Base-by-base conservation (phyloP, 2,329 filamentous ascomycete species). In the Pseudogymnoascus sp. region DNA sequence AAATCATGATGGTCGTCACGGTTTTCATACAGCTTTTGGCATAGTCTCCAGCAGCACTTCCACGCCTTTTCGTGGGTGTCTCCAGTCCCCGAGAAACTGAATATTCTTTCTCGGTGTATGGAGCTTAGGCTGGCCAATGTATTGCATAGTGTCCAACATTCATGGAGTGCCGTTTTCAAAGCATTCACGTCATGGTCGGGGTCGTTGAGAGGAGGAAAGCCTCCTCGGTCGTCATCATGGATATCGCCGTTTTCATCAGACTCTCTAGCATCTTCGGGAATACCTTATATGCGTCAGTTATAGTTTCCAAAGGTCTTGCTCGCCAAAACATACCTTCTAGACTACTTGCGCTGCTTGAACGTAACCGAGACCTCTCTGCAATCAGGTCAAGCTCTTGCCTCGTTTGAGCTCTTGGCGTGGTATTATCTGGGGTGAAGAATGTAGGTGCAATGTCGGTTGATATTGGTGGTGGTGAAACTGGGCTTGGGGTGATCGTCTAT, bases 71-170 rank as follows among this genome's bases (percentile, higher is more conserved):
- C 91, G 71, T 96, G 90, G 28, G 88, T 84, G 67, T 91, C 88
- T 0, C 88, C 87, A 9, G 85, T 87, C n/a, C 58, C 58, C 0
- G 88, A 87, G 68, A 84, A 89, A 72, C 85, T 86, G 74, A 94
- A 93, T 33, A 92, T 87, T 19, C 90, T 83, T 68, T 91, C 84
- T 28, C 91, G 85, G 71, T 96, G 90, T 66, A 88, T 89, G 16
- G 90, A 92, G 73, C 91, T 96, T 16, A 96, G 80, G 66, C 84
- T 90, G 22, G 91, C 91, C 33, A 97, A 78, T 0, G 92, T 96
- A 71, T 96, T 97, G 77, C 92, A 97, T 12, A 97, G 78, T 0
- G 88, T 95, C 92, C 92, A 97, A 75, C 92, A 96, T 76, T 96
- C 91, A 65, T 89, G 85, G 14, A 97, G 79, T 2, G 92, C 91